Evolutionary conservation across 2,329 filamentous ascomycete species (phyloP).

Genomic region (Pseudogymnoascus sp.): DNA sequence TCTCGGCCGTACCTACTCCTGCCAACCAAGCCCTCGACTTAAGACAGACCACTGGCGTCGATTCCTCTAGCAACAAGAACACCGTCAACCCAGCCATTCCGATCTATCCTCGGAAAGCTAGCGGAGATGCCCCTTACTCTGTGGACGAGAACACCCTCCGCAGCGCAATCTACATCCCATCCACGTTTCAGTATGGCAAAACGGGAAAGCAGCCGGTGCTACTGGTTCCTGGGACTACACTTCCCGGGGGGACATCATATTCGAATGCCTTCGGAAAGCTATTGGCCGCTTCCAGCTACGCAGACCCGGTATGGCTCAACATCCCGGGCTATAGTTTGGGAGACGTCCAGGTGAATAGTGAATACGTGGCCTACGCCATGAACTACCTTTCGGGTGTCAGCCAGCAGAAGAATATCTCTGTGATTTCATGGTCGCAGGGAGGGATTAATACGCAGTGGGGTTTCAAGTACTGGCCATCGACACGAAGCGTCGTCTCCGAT

Average conservation of each 20-base stretch:
- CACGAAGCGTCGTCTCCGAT: slow-evolving; percentile 36
- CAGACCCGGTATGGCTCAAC: slow-evolving; percentile 48
- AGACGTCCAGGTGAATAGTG: slow-evolving; percentile 43
- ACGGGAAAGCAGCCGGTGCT: slow-evolving; percentile 37
- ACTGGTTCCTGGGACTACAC: slow-evolving; percentile 44
- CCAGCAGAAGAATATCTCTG: slow-evolving; percentile 31
- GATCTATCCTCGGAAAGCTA: slow-evolving; percentile 32
- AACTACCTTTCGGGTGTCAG: slow-evolving; percentile 43
- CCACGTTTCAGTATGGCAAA: slow-evolving; percentile 38
- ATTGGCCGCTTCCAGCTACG: slow-evolving; percentile 33
- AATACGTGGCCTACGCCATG: slow-evolving; percentile 49
- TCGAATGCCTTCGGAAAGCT: slow-evolving; percentile 40
- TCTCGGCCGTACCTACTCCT: not conserved
- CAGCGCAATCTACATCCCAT: slow-evolving; percentile 43
- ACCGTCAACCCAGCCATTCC: slow-evolving; percentile 12
- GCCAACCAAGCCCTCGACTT: not conserved
- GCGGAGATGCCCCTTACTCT: slow-evolving; percentile 40
- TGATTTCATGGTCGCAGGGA: slow-evolving; percentile 49
- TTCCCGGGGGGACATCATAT: slow-evolving; percentile 34
- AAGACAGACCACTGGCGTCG: slow-evolving; percentile 12
- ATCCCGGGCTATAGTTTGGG: slow-evolving; percentile 38
- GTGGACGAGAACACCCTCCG: slow-evolving; percentile 39
- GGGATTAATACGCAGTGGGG: slow-evolving; percentile 48
- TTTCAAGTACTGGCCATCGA: slow-evolving; percentile 48
- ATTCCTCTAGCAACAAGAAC: slow-evolving; percentile 15